Evolutionary conservation across 306 rosid species (phyloP), one percentile per base, ranked within the genome.

Genomic region (Prunus salicina): DNA sequence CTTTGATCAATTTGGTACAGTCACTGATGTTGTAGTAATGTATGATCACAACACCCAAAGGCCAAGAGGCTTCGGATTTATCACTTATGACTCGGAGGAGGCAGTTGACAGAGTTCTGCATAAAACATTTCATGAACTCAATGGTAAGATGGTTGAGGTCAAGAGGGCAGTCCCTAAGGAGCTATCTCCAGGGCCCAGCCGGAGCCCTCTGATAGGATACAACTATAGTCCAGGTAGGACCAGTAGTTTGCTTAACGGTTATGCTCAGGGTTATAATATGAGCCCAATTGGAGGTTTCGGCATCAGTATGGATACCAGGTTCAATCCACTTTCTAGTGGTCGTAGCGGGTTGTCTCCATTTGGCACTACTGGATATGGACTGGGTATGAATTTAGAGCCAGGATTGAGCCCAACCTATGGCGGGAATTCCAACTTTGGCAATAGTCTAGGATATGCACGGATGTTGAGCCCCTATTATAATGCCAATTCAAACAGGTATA

Each of bases 31-130:
- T 61, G 98, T 93, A 18, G 98, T 93, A 53, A 91, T 93, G 98
- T 93, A 93, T 75, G 98, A 93, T 88, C 98, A 93, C 84, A 91
- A 90, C 81, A 93, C 98, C 1, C 98, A 91, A 71, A 86, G 98
- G 88, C 98, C 98, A 28, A 91, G 98, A 81, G 98, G 98, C 52
- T 93, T 93, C 68, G 98, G 98, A 81, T 93, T 93, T 86, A 95
- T 95, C 77, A 92, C 99, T 52, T 96, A 79, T 74, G 99, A 92
- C 81, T 91, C 96, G 0, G 98, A 93, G 84, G 98, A 93, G 72
- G 96, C 92, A 5, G 97, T 91, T 77, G 97, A 91, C 64, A 81
- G 89, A 75, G 98, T 93, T 81, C 89, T 93, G 57, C 91, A 76
- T 67, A 93, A 87, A 78, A 88, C 95, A 22, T 93, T 93, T 78